A percentile compares a stretch with the other conserved stretches of the same genome.
Conservation (phyloP, 2,329 filamentous ascomycete species). For the Penicillium olsonii region DNA sequence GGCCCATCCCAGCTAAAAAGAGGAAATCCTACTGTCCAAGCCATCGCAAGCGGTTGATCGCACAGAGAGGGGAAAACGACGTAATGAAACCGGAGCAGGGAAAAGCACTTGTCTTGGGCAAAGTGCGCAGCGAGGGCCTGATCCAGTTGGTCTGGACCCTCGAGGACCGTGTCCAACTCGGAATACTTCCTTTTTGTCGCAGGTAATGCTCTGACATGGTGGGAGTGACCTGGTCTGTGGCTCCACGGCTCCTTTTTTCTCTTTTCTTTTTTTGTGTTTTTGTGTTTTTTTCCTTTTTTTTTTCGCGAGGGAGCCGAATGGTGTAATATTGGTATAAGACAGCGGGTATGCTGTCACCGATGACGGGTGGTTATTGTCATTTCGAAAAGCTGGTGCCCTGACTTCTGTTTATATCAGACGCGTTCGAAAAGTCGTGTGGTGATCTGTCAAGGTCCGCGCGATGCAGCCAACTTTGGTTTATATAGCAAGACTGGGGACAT, state of each 20-base stretch:
- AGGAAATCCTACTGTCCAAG: neutral
- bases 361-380: conserved; percentile 16
- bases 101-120: conserved; percentile 11
- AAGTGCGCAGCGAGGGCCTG: conserved; percentile 5
- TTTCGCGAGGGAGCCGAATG: neutral
- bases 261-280: neutral
- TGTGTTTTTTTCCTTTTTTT: neutral
- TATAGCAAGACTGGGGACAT: conserved; percentile 15
- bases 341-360: conserved; percentile 24
- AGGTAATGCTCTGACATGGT: conserved; percentile 2
- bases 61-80: neutral
- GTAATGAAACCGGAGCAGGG: conserved; percentile 6
- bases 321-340: conserved; percentile 11
- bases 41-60: conserved; percentile 1
- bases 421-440: neutral
- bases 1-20: neutral
- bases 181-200: neutral
- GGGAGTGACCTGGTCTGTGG: neutral
- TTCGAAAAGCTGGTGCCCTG: no score
- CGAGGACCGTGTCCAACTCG: conserved; percentile 14
- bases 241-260: conserved; percentile 1
- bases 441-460: neutral
- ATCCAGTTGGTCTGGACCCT: conserved; percentile 23
- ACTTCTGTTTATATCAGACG: no score
- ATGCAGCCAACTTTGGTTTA: conserved; percentile 16